phyloP scores from a whole-genome alignment of 2,329 filamentous ascomycete species.

The Xylaria sp. region DNA sequence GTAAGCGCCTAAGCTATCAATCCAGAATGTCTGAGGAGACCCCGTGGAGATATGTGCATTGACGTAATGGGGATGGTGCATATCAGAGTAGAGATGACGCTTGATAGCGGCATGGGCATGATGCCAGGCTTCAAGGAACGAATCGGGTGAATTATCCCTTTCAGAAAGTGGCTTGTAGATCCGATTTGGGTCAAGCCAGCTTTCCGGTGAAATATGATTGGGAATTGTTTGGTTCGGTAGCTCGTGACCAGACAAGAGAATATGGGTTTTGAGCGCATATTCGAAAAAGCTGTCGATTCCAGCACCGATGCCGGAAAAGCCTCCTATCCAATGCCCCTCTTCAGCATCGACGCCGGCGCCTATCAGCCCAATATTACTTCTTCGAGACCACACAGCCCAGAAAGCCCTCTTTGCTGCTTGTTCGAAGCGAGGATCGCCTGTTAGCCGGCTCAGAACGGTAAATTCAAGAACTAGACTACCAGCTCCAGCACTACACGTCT shows the following conservation, averaged over 20 bases:
- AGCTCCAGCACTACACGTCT: constrained; percentile 97
- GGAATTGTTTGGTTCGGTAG: constrained; percentile 62
- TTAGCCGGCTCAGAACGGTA: constrained; percentile 86
- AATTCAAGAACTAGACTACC: constrained; percentile 95
- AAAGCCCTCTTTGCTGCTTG: constrained; percentile 90
- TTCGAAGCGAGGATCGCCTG: constrained; percentile 88
- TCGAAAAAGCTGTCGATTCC: constrained; percentile 99
- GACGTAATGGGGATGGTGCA: constrained; percentile 90
- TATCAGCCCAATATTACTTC: constrained; percentile 86
- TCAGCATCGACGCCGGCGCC: constrained; percentile 94
- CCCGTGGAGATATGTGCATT: constrained; percentile 91
- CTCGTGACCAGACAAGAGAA: constrained; percentile 82
- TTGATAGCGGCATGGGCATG: constrained; percentile 88
- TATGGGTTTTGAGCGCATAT: constrained; percentile 94
- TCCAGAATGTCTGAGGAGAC: constrained; percentile 89
- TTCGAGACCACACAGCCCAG: constrained; percentile 93
- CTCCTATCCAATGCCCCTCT: constrained; percentile 85
- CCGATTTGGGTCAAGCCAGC: constrained; percentile 71
- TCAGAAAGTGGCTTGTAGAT: constrained; percentile 69
- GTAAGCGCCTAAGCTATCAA: constrained; percentile 94
- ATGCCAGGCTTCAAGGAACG: constrained; percentile 85
- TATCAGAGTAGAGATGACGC: constrained; percentile 86
- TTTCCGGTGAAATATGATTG: constrained; percentile 50
- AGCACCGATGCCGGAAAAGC: constrained; percentile 93
- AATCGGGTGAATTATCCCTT: constrained; percentile 76